Conservation (phyloP, 2,329 filamentous ascomycete species). For the Tolypocladium amazonense region DNA sequence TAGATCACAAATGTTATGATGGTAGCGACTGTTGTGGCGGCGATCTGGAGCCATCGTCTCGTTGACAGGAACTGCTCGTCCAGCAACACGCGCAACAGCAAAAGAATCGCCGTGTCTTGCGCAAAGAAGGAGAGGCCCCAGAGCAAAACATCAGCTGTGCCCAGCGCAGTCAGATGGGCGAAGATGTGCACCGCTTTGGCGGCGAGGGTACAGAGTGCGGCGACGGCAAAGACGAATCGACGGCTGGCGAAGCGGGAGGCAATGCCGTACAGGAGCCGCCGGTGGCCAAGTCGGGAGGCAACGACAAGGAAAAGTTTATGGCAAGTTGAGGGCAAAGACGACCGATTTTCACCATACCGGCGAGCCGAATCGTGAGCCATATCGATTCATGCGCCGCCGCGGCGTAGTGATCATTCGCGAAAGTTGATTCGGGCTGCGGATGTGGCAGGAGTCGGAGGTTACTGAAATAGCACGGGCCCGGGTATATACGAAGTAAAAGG, state of each 20-base stretch:
- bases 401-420: not conserved
- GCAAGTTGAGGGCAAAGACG: not conserved
- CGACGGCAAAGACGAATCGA: constrained; percentile 20
- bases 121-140: constrained; percentile 25
- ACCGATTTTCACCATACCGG: not conserved
- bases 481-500: too few relatives aligned
- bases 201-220: constrained; percentile 15
- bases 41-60: constrained; percentile 8
- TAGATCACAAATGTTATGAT: constrained; percentile 5
- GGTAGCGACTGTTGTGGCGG: not conserved
- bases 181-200: constrained; percentile 22
- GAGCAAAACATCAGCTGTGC: constrained; percentile 14
- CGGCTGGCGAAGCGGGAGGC: constrained; percentile 15
- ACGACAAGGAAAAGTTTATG: not conserved
- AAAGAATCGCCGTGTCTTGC: constrained; percentile 20
- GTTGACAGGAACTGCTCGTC: constrained; percentile 9
- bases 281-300: not conserved
- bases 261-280: not conserved
- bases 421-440: not conserved
- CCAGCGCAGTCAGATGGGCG: constrained; percentile 19
- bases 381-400: not conserved
- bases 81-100: constrained; percentile 20
- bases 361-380: not conserved
- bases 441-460: too few relatives aligned
- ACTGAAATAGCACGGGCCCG: too few relatives aligned